These are phyloP conservation scores for Ophiostoma australiae DNA, from an alignment of 2,329 filamentous ascomycete genomes.

Conservation along the genomic window DNA sequence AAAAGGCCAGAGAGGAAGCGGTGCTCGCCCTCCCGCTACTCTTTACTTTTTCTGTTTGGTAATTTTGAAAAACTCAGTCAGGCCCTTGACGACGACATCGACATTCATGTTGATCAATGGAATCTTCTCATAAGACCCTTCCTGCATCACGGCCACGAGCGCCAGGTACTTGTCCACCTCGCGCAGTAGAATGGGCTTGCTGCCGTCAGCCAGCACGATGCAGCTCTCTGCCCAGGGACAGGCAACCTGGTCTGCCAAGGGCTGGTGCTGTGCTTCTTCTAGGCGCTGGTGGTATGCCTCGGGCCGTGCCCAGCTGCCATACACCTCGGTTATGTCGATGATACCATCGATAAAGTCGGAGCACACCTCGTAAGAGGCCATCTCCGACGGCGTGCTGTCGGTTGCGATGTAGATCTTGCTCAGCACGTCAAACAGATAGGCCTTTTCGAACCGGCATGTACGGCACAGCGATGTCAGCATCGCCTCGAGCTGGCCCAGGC, in stretches of 20 bases:
- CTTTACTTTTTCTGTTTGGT: conserved; percentile 49
- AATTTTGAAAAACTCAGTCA: conserved; percentile 74
- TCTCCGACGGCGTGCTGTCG: conserved; percentile 86
- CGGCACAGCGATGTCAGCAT: conserved; percentile 91
- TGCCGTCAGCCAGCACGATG: conserved; percentile 60
- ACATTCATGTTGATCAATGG: conserved; percentile 84
- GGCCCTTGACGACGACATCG: conserved; percentile 70
- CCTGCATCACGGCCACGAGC: conserved; percentile 80
- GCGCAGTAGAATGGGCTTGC: conserved; percentile 60
- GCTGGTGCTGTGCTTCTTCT: conserved; percentile 57
- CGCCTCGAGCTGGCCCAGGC: conserved; percentile 85
- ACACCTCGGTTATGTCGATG: conserved; percentile 93
- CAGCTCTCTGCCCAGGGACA: conserved; percentile 63
- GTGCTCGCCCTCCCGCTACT: not conserved
- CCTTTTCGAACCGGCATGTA: conserved; percentile 94
- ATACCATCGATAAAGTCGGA: conserved; percentile 98
- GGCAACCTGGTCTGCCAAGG: conserved; percentile 60
- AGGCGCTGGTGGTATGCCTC: conserved; percentile 51
- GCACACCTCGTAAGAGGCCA: conserved; percentile 96
- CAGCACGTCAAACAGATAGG: conserved; percentile 94
- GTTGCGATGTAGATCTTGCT: conserved; percentile 99
- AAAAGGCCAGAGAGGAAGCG: not conserved
- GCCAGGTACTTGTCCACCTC: conserved; percentile 72
- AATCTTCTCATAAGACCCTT: conserved; percentile 78
- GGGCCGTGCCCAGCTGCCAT: conserved; percentile 66